phyloP scores from a whole-genome alignment of 1,139 yeast genomes.

The Blastobotrys aristatus region DNA sequence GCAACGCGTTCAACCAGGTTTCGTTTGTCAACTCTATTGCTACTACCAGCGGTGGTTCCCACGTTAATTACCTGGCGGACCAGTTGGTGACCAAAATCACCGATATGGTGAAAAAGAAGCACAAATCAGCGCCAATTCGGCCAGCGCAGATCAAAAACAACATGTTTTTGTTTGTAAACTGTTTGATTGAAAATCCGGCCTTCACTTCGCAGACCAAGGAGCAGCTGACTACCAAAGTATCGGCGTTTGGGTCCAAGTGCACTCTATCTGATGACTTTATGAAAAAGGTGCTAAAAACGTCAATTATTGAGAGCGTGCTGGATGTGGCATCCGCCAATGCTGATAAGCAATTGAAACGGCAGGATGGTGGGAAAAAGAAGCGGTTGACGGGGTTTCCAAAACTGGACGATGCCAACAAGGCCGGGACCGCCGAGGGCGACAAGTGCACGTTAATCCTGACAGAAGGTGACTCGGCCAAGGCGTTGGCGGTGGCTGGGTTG shows the following conservation, averaged over 20 bases:
- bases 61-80: constrained; percentile 80
- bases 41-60: constrained; percentile 96
- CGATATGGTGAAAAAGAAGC: constrained; percentile 68
- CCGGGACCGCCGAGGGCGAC: constrained; percentile 90
- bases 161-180: constrained; percentile 86
- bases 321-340: constrained; percentile 85
- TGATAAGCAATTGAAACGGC: constrained; percentile 78
- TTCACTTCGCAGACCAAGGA: constrained; percentile 98
- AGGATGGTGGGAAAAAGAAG: constrained; percentile 90
- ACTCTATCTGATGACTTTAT: constrained; percentile 72
- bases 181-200: constrained; percentile 93
- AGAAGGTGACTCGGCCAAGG: constrained; percentile 96
- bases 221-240: constrained; percentile 81
- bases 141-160: constrained; percentile 87
- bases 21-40: constrained; percentile 98
- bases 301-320: constrained; percentile 74
- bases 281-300: constrained; percentile 66
- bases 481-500: constrained; percentile 89
- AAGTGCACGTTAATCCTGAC: constrained; percentile 91
- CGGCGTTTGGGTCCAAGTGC: constrained; percentile 85
- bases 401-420: constrained; percentile 92
- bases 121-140: constrained; percentile 67
- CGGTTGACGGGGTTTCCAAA: constrained; percentile 88
- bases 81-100: constrained; percentile 74
- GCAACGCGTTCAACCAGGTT: constrained; percentile 75